Evolutionary conservation across 208 protist species (phyloP).

Genomic region (Crithidia sp.): DNA sequence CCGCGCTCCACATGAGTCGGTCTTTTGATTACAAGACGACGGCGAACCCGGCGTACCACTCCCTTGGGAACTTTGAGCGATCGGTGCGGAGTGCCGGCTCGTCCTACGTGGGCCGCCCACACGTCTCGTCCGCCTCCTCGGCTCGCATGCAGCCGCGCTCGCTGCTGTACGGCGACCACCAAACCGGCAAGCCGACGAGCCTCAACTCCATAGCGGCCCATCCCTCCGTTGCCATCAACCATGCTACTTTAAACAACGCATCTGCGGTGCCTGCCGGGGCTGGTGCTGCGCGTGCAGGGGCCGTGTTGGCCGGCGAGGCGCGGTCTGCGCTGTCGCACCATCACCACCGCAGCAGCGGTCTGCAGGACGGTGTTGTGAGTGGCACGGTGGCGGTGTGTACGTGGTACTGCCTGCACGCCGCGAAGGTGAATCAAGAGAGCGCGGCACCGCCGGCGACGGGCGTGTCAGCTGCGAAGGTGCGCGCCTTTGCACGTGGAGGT

Average conservation of each 20-base stretch:
- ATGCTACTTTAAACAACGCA: not conserved
- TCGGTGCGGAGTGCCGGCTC: conserved; percentile 29
- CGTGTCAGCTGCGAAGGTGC: no score
- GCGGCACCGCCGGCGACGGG: not conserved
- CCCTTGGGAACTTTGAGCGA: conserved; percentile 23
- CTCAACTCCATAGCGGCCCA: conserved; percentile 12
- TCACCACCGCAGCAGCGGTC: not conserved
- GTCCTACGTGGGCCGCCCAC: not conserved
- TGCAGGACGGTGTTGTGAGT: not conserved
- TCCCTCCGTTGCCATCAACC: not conserved
- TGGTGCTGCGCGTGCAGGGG: not conserved
- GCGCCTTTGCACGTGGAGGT: not conserved
- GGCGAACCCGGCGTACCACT: conserved; percentile 29
- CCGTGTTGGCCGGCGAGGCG: not conserved
- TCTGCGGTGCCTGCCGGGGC: conserved; percentile 8
- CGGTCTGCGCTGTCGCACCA: not conserved
- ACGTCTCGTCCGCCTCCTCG: not conserved
- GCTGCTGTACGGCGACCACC: conserved; percentile 13
- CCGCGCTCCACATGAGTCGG: conserved; percentile 30
- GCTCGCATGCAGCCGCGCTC: conserved; percentile 9
- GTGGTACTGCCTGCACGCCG: conserved; percentile 60
- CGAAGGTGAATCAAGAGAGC: conserved; percentile 31
- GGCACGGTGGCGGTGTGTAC: conserved; percentile 11
- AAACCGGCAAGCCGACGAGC: conserved; percentile 7
- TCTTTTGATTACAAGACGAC: conserved; percentile 44